These are phyloP conservation scores for Naganishia randhawae DNA, from an alignment of 768 basidiomycete species.

Conservation along the genomic window DNA sequence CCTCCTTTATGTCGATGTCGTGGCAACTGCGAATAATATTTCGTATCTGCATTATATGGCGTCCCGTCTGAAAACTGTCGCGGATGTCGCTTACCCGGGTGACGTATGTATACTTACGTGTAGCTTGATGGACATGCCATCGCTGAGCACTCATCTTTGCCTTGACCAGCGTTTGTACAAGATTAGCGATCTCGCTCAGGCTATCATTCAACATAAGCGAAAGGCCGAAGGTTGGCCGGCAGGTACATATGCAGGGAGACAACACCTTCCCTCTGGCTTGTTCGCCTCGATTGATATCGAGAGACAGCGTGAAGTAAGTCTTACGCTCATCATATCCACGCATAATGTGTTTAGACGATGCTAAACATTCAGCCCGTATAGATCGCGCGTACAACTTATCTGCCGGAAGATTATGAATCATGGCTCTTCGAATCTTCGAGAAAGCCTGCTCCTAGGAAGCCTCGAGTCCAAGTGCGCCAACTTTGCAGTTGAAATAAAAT, in stretches of 20 bases:
- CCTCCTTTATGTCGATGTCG: slow-evolving; percentile 74
- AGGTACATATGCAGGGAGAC: slow-evolving; percentile 71
- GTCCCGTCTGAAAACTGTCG: slow-evolving; percentile 76
- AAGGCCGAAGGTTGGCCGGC: slow-evolving; percentile 68
- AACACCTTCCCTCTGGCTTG: slow-evolving; percentile 76
- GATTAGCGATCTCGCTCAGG: slow-evolving; percentile 81
- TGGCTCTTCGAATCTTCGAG: slow-evolving; percentile 13
- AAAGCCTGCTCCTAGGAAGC: slow-evolving; percentile 1
- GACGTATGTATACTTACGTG: slow-evolving; percentile 61
- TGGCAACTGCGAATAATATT: slow-evolving; percentile 76
- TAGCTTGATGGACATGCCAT: not conserved
- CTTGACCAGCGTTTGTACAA: slow-evolving; percentile 72
- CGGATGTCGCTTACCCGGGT: slow-evolving; percentile 65
- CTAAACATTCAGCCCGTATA: not conserved
- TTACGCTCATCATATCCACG: not conserved
- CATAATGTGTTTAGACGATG: not conserved
- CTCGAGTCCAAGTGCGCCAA: not conserved
- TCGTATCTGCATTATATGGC: slow-evolving; percentile 79
- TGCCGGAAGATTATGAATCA: slow-evolving; percentile 17
- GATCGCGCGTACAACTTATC: slow-evolving; percentile 7
- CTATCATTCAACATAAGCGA: slow-evolving; percentile 70
- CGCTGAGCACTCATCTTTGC: slow-evolving; percentile 6
- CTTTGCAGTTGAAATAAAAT: too few relatives aligned
- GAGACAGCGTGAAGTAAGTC: not conserved
- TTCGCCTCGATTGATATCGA: slow-evolving; percentile 53